phyloP scores from a whole-genome alignment of 2,329 filamentous ascomycete species.

The Orbilia quercus region DNA sequence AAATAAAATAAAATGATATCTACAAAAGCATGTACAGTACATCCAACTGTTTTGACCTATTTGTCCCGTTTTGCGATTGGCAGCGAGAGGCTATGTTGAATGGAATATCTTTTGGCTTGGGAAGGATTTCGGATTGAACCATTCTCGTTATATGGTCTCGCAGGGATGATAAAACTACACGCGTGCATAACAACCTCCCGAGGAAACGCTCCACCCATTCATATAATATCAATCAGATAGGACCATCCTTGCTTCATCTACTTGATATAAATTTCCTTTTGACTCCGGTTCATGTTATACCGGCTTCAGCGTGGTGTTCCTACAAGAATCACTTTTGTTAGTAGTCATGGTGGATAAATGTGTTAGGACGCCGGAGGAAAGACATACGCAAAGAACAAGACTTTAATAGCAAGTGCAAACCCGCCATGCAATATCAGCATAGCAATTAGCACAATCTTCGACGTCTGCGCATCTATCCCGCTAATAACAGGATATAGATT shows the following conservation, averaged over 20 bases:
- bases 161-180: not conserved
- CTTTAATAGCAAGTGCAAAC: conserved; percentile 93
- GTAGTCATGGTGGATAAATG: not conserved
- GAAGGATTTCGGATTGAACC: too few species aligned
- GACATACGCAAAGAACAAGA: conserved; percentile 86
- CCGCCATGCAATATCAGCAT: conserved; percentile 88
- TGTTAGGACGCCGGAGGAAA: too few species aligned
- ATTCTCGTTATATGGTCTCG: not conserved
- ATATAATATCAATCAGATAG: not conserved
- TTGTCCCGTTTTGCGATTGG: not conserved
- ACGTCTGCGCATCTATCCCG: conserved; percentile 90
- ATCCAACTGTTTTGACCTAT: not conserved
- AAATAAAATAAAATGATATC: too few species aligned
- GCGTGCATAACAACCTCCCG: not conserved
- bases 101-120: too few species aligned
- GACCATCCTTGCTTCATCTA: not conserved
- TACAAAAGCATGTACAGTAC: conserved; percentile 17
- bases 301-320: conserved; percentile 43
- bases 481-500: conserved; percentile 89
- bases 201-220: too few species aligned
- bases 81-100: not conserved
- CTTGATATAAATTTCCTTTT: too few species aligned
- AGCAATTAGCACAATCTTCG: conserved; percentile 84
- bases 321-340: conserved; percentile 13
- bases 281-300: conserved; percentile 10